Base-by-base conservation (phyloP, 2,329 filamentous ascomycete species). In the Arthrobotrys megalospora region DNA sequence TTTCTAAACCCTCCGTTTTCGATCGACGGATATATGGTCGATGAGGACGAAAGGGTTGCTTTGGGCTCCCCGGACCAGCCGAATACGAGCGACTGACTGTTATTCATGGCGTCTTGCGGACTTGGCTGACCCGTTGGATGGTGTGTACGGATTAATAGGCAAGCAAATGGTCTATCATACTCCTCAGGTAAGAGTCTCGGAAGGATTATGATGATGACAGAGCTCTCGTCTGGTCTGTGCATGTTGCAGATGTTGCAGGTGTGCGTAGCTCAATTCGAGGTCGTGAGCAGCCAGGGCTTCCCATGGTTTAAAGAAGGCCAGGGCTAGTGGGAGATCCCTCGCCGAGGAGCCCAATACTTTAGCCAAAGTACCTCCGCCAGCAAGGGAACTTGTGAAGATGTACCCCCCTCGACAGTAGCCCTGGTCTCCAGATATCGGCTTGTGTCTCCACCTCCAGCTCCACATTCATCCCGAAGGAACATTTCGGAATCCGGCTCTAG, bases 91-190 rank as follows among this genome's bases (percentile, higher is more conserved):
- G 11, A 47, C 38, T 52, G 41, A 58, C 62, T 62, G 48, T 34
- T 38, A 19, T 65, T 43, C 7, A 58, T 43, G 11, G 45, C 69
- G 34, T 52, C 73, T 63, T 28, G 36, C 32, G n/a, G 45, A 66
- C 66, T 66, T 41, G 66, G 66, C 73, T 77, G 66, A 77, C 66
- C 19, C 14, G 53, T 10, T 28, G 48, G n/a, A 70, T 52, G 47
- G 73, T 58, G 28, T 50, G 48, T 60, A 45, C 43, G 10, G 45
- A 52, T 76, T 79, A 48, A 19, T 78, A 88, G 89, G 89, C 19
- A 91, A 90, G 83, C 89, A 90, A 81, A 85, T 86, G 45, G 89
- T 91, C 76, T 91, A 90, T 82, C 89, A 91, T 82, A 85, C 86
- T 41, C 80, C 79, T 48, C 81, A 82, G 76, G 81, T 81, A 80